Evolutionary conservation across 2,329 filamentous ascomycete species (phyloP).

Genomic region (Ceratocystis alfenasii): DNA sequence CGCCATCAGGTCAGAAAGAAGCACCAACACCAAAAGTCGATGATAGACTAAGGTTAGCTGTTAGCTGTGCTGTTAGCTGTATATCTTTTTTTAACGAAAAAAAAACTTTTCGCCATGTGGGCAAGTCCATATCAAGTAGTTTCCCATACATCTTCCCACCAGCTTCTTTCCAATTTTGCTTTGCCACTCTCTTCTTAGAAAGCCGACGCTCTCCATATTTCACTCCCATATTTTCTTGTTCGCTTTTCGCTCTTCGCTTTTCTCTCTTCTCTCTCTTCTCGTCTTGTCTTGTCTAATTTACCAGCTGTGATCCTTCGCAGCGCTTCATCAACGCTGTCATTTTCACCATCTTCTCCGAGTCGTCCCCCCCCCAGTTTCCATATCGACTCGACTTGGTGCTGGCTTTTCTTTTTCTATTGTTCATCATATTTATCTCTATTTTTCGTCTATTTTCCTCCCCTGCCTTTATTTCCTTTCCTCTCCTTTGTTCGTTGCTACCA

Average conservation of each 20-base stretch:
- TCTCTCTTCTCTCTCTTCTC: background rate
- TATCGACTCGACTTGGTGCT: background rate
- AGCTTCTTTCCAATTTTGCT: background rate
- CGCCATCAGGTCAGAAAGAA: no score
- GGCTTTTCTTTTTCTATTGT: background rate
- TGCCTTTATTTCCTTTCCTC: background rate
- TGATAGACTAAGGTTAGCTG: no score
- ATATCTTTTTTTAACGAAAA: background rate
- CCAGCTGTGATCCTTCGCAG: conserved; percentile 9
- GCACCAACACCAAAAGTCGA: no score
- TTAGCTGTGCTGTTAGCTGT: no score
- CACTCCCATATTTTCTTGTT: background rate
- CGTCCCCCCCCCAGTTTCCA: background rate
- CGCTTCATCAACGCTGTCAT: conserved; percentile 8
- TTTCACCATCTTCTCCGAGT: conserved; percentile 4
- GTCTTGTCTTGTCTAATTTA: conserved; percentile 3
- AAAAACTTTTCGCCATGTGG: background rate
- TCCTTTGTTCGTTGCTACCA: conserved; percentile 7
- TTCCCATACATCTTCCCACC: background rate
- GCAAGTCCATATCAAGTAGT: no score
- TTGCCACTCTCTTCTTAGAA: background rate
- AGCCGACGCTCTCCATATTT: background rate
- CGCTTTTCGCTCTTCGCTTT: background rate
- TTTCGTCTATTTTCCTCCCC: background rate
- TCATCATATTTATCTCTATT: conserved; percentile 7